These are phyloP conservation scores for Myrica gale DNA, from an alignment of 306 rosid genomes.

Conservation along the genomic window DNA sequence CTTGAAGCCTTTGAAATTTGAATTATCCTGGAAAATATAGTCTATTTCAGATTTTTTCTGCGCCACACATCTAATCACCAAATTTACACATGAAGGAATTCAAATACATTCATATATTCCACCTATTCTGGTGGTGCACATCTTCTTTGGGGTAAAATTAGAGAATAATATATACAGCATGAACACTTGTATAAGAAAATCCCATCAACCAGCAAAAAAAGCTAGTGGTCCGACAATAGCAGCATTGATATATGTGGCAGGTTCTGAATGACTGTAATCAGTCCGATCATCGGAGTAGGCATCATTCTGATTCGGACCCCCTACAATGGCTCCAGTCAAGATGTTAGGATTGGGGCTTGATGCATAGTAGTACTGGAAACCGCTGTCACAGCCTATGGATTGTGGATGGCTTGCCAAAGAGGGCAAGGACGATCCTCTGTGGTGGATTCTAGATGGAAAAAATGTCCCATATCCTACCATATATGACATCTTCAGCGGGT, in stretches of 20 bases:
- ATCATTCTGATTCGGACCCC: conserved; percentile 85
- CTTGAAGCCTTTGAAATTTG: conserved; percentile 17
- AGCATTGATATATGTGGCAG: conserved; percentile 80
- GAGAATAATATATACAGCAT: not conserved
- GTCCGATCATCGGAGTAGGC: conserved; percentile 72
- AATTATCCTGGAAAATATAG: too few species aligned
- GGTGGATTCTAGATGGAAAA: conserved; percentile 82
- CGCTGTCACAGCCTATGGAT: conserved; percentile 68
- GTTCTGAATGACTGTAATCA: conserved; percentile 84
- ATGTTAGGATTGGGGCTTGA: conserved; percentile 73
- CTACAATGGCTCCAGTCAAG: conserved; percentile 74
- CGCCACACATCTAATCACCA: too few species aligned
- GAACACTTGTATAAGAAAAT: not conserved
- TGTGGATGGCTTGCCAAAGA: conserved; percentile 61
- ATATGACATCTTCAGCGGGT: conserved; percentile 80
- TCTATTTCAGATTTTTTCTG: too few species aligned
- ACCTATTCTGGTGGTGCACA: not conserved
- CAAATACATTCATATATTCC: not conserved
- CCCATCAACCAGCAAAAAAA: conserved; percentile 41
- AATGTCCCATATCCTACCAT: conserved; percentile 81
- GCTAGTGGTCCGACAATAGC: conserved; percentile 83
- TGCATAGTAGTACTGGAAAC: conserved; percentile 65
- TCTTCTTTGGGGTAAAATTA: not conserved
- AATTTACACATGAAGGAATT: not conserved
- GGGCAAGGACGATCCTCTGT: conserved; percentile 91